Base-by-base conservation (phyloP, 305 asterid genomes). In the Salvia sclarea region DNA sequence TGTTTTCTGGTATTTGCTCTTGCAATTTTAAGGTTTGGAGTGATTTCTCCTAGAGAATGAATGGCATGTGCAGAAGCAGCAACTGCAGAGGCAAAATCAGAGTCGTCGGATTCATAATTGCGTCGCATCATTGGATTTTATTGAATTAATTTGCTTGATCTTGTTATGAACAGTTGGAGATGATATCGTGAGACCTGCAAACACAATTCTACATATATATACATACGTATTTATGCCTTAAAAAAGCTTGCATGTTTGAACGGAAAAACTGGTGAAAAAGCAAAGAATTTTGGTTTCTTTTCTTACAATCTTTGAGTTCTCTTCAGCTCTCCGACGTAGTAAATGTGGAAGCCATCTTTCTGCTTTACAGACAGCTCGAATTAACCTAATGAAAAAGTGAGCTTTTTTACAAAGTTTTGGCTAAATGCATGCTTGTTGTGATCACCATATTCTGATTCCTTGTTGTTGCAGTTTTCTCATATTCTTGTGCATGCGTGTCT, bases 21-120 rank as follows among this genome's bases (percentile, higher is more conserved):
- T 59, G 47, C 11, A 20, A 49, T 63, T 67, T 20, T 72, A 68
- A 37, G 30, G 49, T 41, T 25, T 56, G 73, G 54, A 20, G 37
- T 60, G 37, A 14, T 37, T 71, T 76, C 85, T 41, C 72, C 82
- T 22, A 80, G 60, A 71, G 79, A 70, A 78, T 77, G 78, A 71
- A 89, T 79, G 50, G 92, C 92, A 70, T 80, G 52, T 11, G 91
- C 91, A n/a, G 92, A 78, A 68, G 96, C 95, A 55, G 96, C 91
- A 61, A 89, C 25, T 55, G 92, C 88, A 8, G 86, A 66, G 16
- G 87, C 88, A 65, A 80, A 79, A 24, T 76, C 84, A 30, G 49
- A 53, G 21, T 82, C 88, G 2, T 78, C 79, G 1, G 70, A 61
- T 13, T 61, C 79, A 31, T 69, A 78, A 35, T 56, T 41, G 28